These are phyloP conservation scores for Acacia confusa DNA, from an alignment of 306 rosid genomes.

Conservation along the genomic window DNA sequence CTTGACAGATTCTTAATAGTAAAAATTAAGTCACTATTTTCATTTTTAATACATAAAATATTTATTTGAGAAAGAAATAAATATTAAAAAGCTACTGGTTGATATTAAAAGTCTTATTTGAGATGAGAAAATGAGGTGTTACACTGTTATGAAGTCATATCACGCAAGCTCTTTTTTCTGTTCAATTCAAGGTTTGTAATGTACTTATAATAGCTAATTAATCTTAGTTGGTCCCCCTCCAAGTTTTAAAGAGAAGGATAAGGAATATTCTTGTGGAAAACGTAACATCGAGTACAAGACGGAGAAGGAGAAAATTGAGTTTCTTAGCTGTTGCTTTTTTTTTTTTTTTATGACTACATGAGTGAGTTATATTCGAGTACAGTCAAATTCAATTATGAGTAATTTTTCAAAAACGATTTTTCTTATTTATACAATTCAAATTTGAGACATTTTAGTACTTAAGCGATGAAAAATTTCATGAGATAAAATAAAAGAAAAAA, in stretches of 20 bases:
- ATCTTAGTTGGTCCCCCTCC: background rate
- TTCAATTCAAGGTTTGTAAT: background rate
- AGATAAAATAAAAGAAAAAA: too few relatives aligned
- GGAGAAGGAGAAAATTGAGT: background rate
- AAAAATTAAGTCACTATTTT: background rate
- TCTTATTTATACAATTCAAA: too few relatives aligned
- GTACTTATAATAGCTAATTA: background rate
- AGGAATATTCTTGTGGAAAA: background rate
- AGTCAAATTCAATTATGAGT: too few relatives aligned
- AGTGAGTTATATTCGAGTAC: too few relatives aligned
- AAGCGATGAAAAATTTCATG: too few relatives aligned
- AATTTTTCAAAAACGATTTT: too few relatives aligned
- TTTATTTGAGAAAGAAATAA: background rate
- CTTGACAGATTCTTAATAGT: background rate
- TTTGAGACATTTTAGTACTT: too few relatives aligned
- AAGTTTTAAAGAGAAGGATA: background rate
- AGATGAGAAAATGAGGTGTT: background rate
- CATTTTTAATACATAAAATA: background rate
- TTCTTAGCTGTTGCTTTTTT: too few relatives aligned
- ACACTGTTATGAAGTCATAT: background rate
- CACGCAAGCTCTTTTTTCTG: background rate
- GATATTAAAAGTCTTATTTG: background rate
- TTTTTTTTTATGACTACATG: too few relatives aligned
- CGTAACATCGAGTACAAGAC: background rate
- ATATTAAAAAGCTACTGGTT: background rate